Conservation (phyloP, 129 eudicot genomes). For the Centella asiatica region DNA sequence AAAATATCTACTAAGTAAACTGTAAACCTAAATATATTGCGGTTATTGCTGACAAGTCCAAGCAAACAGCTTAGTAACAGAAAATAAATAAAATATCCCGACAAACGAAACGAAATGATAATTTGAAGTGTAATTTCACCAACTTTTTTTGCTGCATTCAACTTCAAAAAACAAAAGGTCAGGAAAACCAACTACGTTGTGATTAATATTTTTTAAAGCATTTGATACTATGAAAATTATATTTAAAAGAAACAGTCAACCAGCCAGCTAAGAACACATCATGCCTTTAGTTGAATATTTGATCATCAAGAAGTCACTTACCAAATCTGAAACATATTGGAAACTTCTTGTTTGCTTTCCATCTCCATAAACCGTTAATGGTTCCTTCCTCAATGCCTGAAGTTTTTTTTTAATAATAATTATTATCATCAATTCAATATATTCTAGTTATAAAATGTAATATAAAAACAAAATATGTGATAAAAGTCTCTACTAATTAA, state of each 20-base stretch:
- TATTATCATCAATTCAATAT: neutral
- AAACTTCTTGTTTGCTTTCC: constrained; percentile 86
- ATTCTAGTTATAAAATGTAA: neutral
- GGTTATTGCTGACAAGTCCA: too few species aligned
- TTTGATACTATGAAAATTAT: too few species aligned
- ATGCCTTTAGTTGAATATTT: neutral
- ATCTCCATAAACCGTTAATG: constrained; percentile 71
- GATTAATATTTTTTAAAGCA: too few species aligned
- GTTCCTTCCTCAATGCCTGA: constrained; percentile 52
- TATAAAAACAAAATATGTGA: neutral
- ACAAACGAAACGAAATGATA: neutral
- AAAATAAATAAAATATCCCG: too few species aligned
- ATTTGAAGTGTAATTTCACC: neutral
- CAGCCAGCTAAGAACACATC: neutral
- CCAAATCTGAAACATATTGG: constrained; percentile 80
- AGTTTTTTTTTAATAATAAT: neutral
- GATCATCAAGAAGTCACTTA: constrained; percentile 13
- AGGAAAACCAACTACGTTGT: neutral
- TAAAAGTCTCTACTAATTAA: neutral
- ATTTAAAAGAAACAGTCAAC: neutral
- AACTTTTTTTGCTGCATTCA: neutral
- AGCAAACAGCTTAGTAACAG: too few species aligned
- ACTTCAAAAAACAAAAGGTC: neutral
- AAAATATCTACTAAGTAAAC: too few species aligned
- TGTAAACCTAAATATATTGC: too few species aligned